phyloP scores from a whole-genome alignment of 1,139 yeast genomes.

The Sugiyamaella castrensis region DNA sequence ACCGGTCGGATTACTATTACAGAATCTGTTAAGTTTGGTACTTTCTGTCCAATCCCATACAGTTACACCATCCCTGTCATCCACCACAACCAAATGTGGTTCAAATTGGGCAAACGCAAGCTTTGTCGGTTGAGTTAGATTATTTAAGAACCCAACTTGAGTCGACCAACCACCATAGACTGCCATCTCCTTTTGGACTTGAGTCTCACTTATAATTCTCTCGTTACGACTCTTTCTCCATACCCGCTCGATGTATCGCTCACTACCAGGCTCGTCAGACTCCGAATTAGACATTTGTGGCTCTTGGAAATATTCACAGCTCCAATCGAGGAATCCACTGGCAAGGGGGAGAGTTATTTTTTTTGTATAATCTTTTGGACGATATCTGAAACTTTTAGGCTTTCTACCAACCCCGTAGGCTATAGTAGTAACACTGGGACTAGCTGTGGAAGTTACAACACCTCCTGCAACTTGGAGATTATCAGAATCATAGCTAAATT shows the following conservation, averaged over 20 bases:
- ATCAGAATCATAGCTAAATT: neutral
- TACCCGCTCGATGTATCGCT: constrained; percentile 73
- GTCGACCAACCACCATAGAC: constrained; percentile 84
- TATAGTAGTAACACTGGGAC: constrained; percentile 28
- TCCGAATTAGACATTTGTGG: constrained; percentile 91
- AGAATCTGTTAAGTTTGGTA: constrained; percentile 59
- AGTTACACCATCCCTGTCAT: constrained; percentile 77
- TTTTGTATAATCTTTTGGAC: constrained; percentile 20
- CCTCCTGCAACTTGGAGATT: neutral
- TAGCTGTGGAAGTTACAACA: constrained; percentile 8
- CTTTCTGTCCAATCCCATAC: constrained; percentile 86
- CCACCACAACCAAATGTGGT: constrained; percentile 73
- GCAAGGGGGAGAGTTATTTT: constrained; percentile 46
- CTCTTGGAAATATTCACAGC: constrained; percentile 90
- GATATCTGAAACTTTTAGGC: constrained; percentile 34
- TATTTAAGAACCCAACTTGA: constrained; percentile 59
- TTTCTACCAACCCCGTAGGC: constrained; percentile 34
- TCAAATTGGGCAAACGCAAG: constrained; percentile 89
- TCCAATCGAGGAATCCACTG: constrained; percentile 81
- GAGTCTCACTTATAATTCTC: constrained; percentile 79
- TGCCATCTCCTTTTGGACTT: constrained; percentile 81
- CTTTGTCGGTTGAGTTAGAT: constrained; percentile 74
- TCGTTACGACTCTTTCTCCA: constrained; percentile 95
- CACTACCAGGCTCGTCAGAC: constrained; percentile 89
- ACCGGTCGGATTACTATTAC: constrained; percentile 83